phyloP scores from a whole-genome alignment of 805 yeast species.

The Danielia reshetovae region DNA sequence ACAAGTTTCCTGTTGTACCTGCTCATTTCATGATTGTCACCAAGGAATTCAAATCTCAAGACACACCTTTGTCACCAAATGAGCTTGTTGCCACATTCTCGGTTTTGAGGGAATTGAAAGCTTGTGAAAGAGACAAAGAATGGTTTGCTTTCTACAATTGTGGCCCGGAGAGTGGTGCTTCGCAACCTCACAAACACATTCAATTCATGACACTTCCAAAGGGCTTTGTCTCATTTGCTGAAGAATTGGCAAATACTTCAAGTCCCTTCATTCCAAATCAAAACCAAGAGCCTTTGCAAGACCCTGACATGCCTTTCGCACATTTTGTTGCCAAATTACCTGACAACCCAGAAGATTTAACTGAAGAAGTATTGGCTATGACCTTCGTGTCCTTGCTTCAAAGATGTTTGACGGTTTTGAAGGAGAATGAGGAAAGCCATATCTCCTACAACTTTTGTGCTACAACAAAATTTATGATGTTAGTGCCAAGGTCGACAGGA shows the following conservation, averaged over 20 bases:
- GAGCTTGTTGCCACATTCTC: conserved; percentile 62
- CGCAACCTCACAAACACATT: conserved; percentile 88
- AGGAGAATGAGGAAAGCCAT: conserved; percentile 43
- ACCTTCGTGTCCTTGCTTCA: conserved; percentile 70
- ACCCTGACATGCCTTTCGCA: conserved; percentile 66
- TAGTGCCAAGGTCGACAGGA: conserved; percentile 74
- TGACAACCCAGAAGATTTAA: conserved; percentile 34
- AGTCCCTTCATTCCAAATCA: conserved; percentile 52
- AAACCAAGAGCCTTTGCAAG: conserved; percentile 56
- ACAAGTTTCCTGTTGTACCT: conserved; percentile 82
- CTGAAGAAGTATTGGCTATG: conserved; percentile 59
- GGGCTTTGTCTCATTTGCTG: conserved; percentile 56
- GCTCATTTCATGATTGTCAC: conserved; percentile 80
- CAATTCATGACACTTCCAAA: conserved; percentile 77
- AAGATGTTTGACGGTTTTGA: conserved; percentile 62
- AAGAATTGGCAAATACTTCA: conserved; percentile 36
- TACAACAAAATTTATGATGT: conserved; percentile 78
- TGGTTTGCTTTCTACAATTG: conserved; percentile 86
- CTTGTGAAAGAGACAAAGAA: conserved; percentile 29
- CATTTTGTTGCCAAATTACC: conserved; percentile 74
- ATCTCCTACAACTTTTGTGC: conserved; percentile 78
- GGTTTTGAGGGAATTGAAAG: conserved; percentile 49
- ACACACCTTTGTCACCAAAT: conserved; percentile 62
- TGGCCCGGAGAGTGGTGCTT: conserved; percentile 90
- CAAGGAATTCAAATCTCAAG: conserved; percentile 67